Conservation (phyloP, 179 eudicot genomes). For the Actinidia arguta region DNA sequence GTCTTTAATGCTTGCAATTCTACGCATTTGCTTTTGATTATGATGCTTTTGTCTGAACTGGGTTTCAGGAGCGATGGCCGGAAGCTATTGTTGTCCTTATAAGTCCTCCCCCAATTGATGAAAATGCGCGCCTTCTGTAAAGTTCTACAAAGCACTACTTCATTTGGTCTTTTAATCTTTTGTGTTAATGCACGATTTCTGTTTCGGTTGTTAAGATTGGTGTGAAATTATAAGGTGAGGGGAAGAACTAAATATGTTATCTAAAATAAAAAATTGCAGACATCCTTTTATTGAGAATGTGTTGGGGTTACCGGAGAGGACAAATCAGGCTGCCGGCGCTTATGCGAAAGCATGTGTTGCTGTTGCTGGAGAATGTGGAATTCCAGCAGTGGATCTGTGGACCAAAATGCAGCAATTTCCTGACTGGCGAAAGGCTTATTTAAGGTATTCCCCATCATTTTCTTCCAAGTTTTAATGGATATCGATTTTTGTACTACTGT, state of each 20-base stretch:
- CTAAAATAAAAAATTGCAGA: slow-evolving; percentile 41
- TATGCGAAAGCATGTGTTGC: slow-evolving; percentile 78
- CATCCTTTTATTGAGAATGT: slow-evolving; percentile 56
- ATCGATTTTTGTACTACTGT: not conserved
- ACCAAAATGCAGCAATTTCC: slow-evolving; percentile 73
- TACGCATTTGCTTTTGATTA: not conserved
- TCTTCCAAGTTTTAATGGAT: not conserved
- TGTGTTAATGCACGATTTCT: not conserved
- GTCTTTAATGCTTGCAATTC: not conserved
- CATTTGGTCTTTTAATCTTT: not conserved
- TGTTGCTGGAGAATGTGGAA: slow-evolving; percentile 58
- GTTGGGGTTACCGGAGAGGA: slow-evolving; percentile 71
- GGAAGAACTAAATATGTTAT: not conserved
- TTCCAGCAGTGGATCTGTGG: slow-evolving; percentile 72
- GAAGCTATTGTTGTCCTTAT: slow-evolving; percentile 50
- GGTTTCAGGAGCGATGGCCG: slow-evolving; percentile 69
- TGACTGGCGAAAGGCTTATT: slow-evolving; percentile 58
- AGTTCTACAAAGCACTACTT: not conserved
- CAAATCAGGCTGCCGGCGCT: slow-evolving; percentile 71
- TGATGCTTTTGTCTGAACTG: slow-evolving; percentile 13
- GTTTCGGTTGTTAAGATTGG: not conserved
- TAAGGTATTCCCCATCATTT: slow-evolving; percentile 50
- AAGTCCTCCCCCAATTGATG: slow-evolving; percentile 93
- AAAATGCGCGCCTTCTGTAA: slow-evolving; percentile 71
- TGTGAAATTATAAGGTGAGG: not conserved